A percentile compares a stretch with the other conserved stretches of the same genome.
Evolutionary conservation across 2,329 filamentous ascomycete genomes (phyloP).

Genomic region (Aciculosporium take): DNA sequence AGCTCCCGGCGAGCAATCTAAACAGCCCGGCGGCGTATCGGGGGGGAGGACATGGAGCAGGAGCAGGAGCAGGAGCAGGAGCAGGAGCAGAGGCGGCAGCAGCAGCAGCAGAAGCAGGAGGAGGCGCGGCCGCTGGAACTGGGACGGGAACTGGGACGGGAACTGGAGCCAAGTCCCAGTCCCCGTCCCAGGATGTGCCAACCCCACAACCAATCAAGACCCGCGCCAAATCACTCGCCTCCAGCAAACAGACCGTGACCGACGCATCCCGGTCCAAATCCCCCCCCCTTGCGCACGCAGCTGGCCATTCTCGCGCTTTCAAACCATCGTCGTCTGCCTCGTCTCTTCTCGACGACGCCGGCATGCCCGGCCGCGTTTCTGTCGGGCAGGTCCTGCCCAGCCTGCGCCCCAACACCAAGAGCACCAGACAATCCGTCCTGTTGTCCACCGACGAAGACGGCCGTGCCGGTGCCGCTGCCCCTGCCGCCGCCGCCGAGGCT

Average conservation of each 20-base stretch:
- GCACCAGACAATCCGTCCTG: background rate
- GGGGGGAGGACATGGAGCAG: conserved; percentile 3
- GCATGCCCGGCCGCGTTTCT: conserved; percentile 27
- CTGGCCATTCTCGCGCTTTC: conserved; percentile 11
- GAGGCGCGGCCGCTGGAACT: background rate
- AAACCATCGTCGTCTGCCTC: conserved; percentile 12
- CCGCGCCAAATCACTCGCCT: conserved; percentile 25
- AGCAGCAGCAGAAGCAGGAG: conserved; percentile 2
- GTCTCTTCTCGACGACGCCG: conserved; percentile 15
- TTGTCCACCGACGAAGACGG: conserved; percentile 5
- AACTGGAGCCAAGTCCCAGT: conserved; percentile 17
- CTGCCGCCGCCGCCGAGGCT: conserved; percentile 11
- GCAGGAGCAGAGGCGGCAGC: background rate
- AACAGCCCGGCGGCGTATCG: conserved; percentile 2
- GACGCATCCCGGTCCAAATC: conserved; percentile 24
- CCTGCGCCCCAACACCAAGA: conserved; percentile 16
- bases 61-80: background rate
- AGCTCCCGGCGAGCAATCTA: conserved; percentile 15
- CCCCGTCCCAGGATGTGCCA: conserved; percentile 23
- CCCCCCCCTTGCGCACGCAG: conserved; percentile 13
- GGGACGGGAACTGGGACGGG: background rate
- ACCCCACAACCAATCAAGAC: conserved; percentile 18
- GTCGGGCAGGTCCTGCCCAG: conserved; percentile 20
- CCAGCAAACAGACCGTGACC: conserved; percentile 22
- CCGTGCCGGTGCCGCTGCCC: conserved; percentile 6